Evolutionary conservation across 2,329 filamentous ascomycete species (phyloP).

Genomic region (Colletotrichum paranaense): DNA sequence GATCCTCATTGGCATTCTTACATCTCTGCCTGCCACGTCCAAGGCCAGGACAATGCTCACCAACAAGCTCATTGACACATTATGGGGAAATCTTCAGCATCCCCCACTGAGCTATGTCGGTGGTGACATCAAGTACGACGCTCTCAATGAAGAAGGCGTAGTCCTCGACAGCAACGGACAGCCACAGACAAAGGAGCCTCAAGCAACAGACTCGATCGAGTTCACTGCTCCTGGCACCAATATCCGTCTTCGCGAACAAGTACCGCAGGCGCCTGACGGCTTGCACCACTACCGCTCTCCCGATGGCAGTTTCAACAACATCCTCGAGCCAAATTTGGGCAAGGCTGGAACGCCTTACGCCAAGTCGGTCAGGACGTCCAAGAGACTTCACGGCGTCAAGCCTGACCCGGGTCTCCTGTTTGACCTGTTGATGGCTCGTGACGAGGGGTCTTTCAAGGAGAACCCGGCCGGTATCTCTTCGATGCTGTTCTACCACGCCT

Average conservation of each 20-base stretch:
- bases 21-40: constrained; percentile 49
- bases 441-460: constrained; percentile 60
- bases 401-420: constrained; percentile 75
- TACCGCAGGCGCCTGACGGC: constrained; percentile 50
- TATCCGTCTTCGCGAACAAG: constrained; percentile 48
- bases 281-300: constrained; percentile 48
- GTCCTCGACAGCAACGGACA: neutral
- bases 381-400: constrained; percentile 67
- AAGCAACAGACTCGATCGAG: constrained; percentile 48
- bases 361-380: constrained; percentile 69
- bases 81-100: constrained; percentile 67
- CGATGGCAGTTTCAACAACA: constrained; percentile 63
- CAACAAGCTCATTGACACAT: constrained; percentile 60
- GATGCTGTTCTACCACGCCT: constrained; percentile 80
- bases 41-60: constrained; percentile 52
- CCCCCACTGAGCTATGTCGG: constrained; percentile 60
- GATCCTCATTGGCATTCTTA: constrained; percentile 50
- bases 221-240: constrained; percentile 53
- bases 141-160: constrained; percentile 37
- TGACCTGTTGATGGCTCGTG: constrained; percentile 71
- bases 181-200: constrained; percentile 37
- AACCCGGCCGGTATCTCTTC: constrained; percentile 80
- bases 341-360: constrained; percentile 76
- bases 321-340: constrained; percentile 72
- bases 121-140: constrained; percentile 52